These are phyloP conservation scores for Ampelomyces quisqualis DNA, from an alignment of 2,329 filamentous ascomycete species.

Conservation along the genomic window DNA sequence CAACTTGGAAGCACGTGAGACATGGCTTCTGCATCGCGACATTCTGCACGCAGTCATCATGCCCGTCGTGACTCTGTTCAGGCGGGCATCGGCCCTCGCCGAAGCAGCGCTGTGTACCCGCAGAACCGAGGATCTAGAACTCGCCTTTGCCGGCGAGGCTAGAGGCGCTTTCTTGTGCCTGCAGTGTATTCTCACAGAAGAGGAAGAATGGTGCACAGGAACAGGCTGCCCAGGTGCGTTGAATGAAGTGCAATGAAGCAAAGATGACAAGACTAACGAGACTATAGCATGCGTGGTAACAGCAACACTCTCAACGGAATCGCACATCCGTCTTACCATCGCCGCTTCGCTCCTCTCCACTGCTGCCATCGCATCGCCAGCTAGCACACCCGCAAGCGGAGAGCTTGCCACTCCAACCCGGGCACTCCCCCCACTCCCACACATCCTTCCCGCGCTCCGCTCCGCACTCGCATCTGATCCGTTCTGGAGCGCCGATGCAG, in stretches of 20 bases:
- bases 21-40: conserved; percentile 58
- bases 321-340: conserved; percentile 50
- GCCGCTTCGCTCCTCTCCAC: conserved; percentile 52
- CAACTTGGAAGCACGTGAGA: conserved; percentile 36
- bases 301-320: conserved; percentile 50
- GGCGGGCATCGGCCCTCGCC: conserved; percentile 56
- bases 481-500: conserved; percentile 45
- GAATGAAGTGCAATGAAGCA: too few relatives aligned
- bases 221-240: conserved; percentile 53
- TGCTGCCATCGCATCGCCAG: conserved; percentile 12
- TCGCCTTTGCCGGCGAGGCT: conserved; percentile 58
- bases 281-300: conserved; percentile 46
- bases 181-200: conserved; percentile 59
- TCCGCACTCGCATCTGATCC: conserved; percentile 45
- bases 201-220: conserved; percentile 59
- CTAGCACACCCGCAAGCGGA: conserved; percentile 14
- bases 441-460: conserved; percentile 47
- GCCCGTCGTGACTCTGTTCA: conserved; percentile 59
- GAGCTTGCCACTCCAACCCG: conserved; percentile 11
- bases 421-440: conserved; percentile 36
- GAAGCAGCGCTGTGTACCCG: conserved; percentile 51
- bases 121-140: conserved; percentile 56
- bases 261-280: conserved; percentile 9
- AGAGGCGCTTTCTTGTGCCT: conserved; percentile 61
- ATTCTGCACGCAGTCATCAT: conserved; percentile 60